phyloP scores from a whole-genome alignment of 73 alveolate genomes.

The Blepharisma japonicum region DNA sequence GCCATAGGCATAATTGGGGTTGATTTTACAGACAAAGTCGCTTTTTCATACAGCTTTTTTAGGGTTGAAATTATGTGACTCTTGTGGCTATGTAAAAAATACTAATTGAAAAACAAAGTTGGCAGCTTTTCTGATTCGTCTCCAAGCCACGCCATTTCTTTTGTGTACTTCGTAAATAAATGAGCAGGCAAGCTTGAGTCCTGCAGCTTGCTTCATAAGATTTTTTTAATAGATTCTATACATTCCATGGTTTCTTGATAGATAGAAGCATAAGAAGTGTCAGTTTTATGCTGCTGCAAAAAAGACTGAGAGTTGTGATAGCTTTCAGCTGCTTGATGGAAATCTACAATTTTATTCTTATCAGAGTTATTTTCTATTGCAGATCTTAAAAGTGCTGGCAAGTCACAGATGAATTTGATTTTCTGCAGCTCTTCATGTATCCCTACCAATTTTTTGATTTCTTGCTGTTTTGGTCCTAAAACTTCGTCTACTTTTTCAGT shows the following conservation, averaged over 20 bases:
- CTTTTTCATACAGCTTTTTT: too few species aligned
- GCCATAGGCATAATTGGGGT: too few species aligned
- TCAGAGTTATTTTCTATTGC: slow-evolving; percentile 23
- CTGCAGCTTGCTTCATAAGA: slow-evolving; percentile 11
- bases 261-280: slow-evolving; percentile 21
- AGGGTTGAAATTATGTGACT: too few species aligned
- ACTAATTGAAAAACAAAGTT: neutral
- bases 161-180: neutral
- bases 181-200: slow-evolving; percentile 6
- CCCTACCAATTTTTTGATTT: slow-evolving; percentile 1
- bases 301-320: slow-evolving; percentile 4
- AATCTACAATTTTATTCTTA: neutral
- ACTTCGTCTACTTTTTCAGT: neutral
- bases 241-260: slow-evolving; percentile 25
- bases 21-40: too few species aligned
- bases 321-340: neutral
- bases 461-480: slow-evolving; percentile 1
- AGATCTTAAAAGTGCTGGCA: neutral
- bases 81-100: neutral
- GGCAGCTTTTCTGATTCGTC: slow-evolving; percentile 17
- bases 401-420: slow-evolving; percentile 25
- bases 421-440: slow-evolving; percentile 24
- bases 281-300: slow-evolving; percentile 16
- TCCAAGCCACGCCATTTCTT: neutral
- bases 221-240: neutral